Base-by-base conservation (phyloP, 441 rosid species). In the Gossypium lobatum region DNA sequence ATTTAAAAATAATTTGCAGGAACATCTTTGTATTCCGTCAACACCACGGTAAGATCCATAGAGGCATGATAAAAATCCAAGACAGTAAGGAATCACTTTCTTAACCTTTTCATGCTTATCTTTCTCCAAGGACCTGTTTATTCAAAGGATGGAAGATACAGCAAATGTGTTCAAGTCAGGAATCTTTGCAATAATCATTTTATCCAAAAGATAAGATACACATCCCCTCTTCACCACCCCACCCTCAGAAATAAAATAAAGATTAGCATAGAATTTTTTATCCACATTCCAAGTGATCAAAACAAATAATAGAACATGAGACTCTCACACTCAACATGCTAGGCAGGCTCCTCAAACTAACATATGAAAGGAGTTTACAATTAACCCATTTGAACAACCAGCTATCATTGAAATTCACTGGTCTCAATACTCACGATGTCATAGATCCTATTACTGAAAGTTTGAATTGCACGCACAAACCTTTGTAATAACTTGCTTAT, bases 61-160 rank as follows among this genome's bases (percentile, higher is more conserved):
- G 62, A 93, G 83, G 83, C 99, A 93, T 31, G 95, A 88, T 69
- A 93, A 83, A 78, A 83, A 82, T 62, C 98, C 99, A 85, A 96
- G 87, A 78, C 87, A 84, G 48, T 80, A 81, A 21, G 99, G 96
- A 82, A 93, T 81, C 61, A 73, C 79, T 82, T 80, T 87, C 85
- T 85, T 96, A 76, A 91, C 96, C 65, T 75, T 85, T 66, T 84
- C 86, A 76, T 79, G 78, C 77, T 78, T 77, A 80, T 87, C 93
- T 82, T 79, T 88, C 73, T 80, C 85, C 87, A 92, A 81, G 46
- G 80, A 48, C 85, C 99, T 96, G 86, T 79, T 81, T 80, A 76
- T 75, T 53, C 67, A 52, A 77, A 75, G 73, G 50, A 48, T 54
- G 20, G 48, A 18, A 73, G 63, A 55, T 75, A 60, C 65, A 55